A percentile compares a stretch with the other conserved stretches of the same genome.
Conservation (phyloP, 305 asterid genomes). For the Solanum hybrid region DNA sequence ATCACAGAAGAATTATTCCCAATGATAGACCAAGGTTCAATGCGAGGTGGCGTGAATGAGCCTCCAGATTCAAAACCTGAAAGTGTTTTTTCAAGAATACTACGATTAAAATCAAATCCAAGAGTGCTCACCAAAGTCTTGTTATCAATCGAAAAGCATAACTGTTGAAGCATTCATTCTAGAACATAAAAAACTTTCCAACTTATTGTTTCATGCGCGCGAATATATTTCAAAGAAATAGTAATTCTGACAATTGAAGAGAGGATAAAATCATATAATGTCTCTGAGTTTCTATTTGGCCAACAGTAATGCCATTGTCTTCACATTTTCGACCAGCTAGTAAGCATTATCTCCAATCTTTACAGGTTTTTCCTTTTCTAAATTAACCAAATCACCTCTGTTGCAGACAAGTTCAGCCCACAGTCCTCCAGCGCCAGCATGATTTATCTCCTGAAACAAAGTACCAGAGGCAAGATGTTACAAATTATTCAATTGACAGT, state of each 20-base stretch:
- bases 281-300: neutral
- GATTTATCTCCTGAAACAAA: conserved; percentile 61
- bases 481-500: neutral
- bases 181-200: neutral
- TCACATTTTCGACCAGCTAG: neutral
- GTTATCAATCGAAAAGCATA: neutral
- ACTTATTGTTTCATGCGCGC: neutral
- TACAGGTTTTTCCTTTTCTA: neutral
- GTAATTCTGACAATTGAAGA: neutral
- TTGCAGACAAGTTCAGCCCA: conserved; percentile 88
- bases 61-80: conserved; percentile 96
- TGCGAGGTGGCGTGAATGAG: conserved; percentile 52
- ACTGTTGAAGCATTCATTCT: neutral
- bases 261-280: neutral
- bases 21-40: conserved; percentile 77
- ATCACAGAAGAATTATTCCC: conserved; percentile 59
- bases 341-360: neutral
- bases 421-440: conserved; percentile 89
- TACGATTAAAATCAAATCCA: neutral
- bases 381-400: conserved; percentile 37
- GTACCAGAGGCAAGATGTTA: neutral
- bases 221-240: neutral
- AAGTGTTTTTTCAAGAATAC: neutral
- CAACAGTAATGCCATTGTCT: neutral
- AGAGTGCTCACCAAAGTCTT: neutral